Conservation (phyloP, 1,284 basidiomycete genomes). For the Chalciporus sp. region DNA sequence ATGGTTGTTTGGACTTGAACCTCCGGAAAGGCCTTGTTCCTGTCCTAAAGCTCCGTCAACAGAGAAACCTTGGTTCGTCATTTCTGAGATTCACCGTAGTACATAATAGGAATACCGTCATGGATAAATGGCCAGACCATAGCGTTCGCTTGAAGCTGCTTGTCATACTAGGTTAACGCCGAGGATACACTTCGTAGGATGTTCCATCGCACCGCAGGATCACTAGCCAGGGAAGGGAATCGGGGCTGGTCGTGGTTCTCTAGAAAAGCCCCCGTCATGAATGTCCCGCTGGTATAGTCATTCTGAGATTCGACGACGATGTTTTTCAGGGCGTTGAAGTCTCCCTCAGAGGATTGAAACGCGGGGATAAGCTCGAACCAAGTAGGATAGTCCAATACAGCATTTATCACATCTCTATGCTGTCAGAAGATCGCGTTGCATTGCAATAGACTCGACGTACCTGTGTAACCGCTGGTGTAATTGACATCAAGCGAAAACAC, state of each 20-base stretch:
- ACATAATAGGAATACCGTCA: conserved; percentile 68
- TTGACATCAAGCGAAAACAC: conserved; percentile 43
- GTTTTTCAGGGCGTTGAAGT: conserved; percentile 56
- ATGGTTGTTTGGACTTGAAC: conserved; percentile 57
- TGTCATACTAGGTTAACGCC: conserved; percentile 11
- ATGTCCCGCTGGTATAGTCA: conserved; percentile 49
- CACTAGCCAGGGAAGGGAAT: conserved; percentile 55
- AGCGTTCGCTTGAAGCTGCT: conserved; percentile 49
- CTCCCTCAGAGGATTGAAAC: conserved; percentile 52
- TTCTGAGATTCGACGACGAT: conserved; percentile 47
- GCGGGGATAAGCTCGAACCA: conserved; percentile 63
- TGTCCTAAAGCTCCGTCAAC: conserved; percentile 38
- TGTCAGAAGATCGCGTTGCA: neutral
- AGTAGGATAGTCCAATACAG: conserved; percentile 68
- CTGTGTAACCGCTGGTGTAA: conserved; percentile 43
- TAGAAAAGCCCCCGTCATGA: conserved; percentile 70
- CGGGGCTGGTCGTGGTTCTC: conserved; percentile 82
- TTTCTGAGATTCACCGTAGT: conserved; percentile 51
- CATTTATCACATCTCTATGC: conserved; percentile 43
- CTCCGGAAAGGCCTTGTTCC: conserved; percentile 65
- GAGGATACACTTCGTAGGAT: conserved; percentile 28
- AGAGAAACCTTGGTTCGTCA: neutral
- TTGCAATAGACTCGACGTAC: conserved; percentile 25
- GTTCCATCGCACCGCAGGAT: conserved; percentile 44
- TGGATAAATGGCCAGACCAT: conserved; percentile 52